These are phyloP conservation scores for Trypanosoma lewisi DNA, from an alignment of 208 protist genomes.

Conservation along the genomic window DNA sequence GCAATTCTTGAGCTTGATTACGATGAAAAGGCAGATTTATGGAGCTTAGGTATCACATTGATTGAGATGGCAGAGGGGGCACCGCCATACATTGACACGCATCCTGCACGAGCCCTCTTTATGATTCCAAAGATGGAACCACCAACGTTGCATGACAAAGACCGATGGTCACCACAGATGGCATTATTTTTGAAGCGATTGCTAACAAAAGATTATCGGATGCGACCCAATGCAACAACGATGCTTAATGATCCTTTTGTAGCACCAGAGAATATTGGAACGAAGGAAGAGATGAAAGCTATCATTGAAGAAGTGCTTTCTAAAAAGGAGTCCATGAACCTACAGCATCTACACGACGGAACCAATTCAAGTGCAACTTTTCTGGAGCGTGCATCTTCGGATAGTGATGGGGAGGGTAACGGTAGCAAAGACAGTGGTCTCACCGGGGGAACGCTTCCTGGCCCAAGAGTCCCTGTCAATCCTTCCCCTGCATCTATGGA, in stretches of 20 bases:
- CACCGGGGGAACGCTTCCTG: not conserved
- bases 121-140: slow-evolving; percentile 75
- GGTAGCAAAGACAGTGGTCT: slow-evolving; percentile 8
- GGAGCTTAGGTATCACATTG: slow-evolving; percentile 94
- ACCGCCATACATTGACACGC: slow-evolving; percentile 90
- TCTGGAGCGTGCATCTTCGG: slow-evolving; percentile 31
- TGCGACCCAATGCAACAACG: slow-evolving; percentile 57
- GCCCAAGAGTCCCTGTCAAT: slow-evolving; percentile 11
- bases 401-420: slow-evolving; percentile 14
- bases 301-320: slow-evolving; percentile 59
- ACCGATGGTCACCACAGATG: slow-evolving; percentile 89
- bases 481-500: slow-evolving; percentile 10
- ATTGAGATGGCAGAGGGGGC: slow-evolving; percentile 96
- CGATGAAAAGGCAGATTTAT: slow-evolving; percentile 93
- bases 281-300: slow-evolving; percentile 57
- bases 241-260: slow-evolving; percentile 88
- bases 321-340: slow-evolving; percentile 40
- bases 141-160: slow-evolving; percentile 74
- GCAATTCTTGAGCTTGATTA: slow-evolving; percentile 89
- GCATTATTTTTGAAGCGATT: slow-evolving; percentile 74
- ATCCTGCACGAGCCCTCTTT: slow-evolving; percentile 71
- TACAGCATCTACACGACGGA: slow-evolving; percentile 30
- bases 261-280: slow-evolving; percentile 42
- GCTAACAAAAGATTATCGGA: slow-evolving; percentile 74
- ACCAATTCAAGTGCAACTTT: slow-evolving; percentile 53